Conservation (phyloP, 2,329 filamentous ascomycete species). For the Colletotrichum orchidophilum region DNA sequence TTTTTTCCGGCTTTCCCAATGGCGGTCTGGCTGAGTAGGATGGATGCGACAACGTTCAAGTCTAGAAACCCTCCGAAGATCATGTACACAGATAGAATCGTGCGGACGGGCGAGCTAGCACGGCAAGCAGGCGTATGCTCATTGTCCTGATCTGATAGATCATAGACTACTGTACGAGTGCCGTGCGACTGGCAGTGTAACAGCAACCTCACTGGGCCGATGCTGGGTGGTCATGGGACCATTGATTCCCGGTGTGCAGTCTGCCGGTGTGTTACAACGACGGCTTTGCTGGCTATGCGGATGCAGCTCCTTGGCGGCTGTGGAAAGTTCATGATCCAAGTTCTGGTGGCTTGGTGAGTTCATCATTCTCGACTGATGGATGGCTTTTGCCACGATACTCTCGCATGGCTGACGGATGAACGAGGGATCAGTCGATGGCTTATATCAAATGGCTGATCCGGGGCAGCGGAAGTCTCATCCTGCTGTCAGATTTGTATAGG, state of each 20-base stretch:
- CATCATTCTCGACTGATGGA: conserved; percentile 25
- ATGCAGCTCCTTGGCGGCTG: background rate
- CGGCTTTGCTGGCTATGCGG: background rate
- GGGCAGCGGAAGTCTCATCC: background rate
- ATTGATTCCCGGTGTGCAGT: conserved; percentile 10
- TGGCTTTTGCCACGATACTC: background rate
- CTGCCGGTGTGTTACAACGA: conserved; percentile 3
- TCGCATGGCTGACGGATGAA: conserved; percentile 1
- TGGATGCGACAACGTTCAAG: background rate
- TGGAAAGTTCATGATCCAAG: background rate
- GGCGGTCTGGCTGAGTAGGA: background rate
- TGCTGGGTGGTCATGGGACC: conserved; percentile 24
- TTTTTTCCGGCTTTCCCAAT: background rate
- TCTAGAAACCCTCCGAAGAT: background rate
- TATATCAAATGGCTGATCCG: background rate
- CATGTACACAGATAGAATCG: background rate
- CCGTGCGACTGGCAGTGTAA: conserved; percentile 5
- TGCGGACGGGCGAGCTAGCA: background rate
- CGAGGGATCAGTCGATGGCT: conserved; percentile 5
- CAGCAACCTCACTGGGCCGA: conserved; percentile 13
- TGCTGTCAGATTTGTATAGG: conserved; percentile 4
- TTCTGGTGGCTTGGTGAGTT: background rate
- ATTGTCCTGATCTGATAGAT: conserved; percentile 2
- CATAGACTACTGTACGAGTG: background rate
- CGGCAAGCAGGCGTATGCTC: background rate